These are phyloP conservation scores for Neurospora discreta DNA, from an alignment of 495 filamentous ascomycete genomes.

Conservation along the genomic window DNA sequence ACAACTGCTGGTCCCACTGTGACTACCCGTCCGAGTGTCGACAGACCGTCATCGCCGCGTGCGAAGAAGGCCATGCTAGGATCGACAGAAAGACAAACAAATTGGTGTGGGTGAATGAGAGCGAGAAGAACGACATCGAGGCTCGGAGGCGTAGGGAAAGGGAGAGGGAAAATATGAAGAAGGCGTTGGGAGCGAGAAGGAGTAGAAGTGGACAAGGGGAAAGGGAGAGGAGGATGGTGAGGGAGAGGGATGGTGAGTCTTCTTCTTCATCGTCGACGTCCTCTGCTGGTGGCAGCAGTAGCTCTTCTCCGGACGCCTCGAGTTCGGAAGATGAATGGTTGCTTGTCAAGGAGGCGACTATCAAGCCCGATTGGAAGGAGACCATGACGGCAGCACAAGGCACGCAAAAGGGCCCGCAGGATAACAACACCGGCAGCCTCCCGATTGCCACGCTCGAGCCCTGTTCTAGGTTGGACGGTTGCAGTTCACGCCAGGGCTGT, in stretches of 20 bases:
- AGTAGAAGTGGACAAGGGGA: neutral
- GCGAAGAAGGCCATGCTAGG: neutral
- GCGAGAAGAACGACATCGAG: neutral
- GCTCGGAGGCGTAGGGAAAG: neutral
- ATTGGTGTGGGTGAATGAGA: neutral
- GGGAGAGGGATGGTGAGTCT: no score
- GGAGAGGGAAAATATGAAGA: neutral
- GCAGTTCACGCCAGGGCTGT: neutral
- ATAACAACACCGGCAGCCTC: neutral
- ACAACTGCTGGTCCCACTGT: conserved; percentile 33
- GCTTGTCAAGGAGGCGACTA: neutral
- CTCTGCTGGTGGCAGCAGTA: neutral
- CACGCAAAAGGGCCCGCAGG: neutral
- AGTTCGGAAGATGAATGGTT: neutral
- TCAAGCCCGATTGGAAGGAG: neutral
- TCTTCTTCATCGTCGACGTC: neutral
- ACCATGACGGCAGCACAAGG: neutral
- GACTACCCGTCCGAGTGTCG: conserved; percentile 34
- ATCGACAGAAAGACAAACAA: neutral
- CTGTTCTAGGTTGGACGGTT: neutral
- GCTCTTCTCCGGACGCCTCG: neutral
- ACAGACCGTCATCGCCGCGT: conserved; percentile 10
- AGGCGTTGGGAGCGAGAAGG: neutral
- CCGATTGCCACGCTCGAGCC: neutral
- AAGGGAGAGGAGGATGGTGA: neutral